Percentiles rank a stretch among this genome's conserved stretches.
Evolutionary conservation across 306 rosid genomes (phyloP).

Genomic region (Malus asiatica): DNA sequence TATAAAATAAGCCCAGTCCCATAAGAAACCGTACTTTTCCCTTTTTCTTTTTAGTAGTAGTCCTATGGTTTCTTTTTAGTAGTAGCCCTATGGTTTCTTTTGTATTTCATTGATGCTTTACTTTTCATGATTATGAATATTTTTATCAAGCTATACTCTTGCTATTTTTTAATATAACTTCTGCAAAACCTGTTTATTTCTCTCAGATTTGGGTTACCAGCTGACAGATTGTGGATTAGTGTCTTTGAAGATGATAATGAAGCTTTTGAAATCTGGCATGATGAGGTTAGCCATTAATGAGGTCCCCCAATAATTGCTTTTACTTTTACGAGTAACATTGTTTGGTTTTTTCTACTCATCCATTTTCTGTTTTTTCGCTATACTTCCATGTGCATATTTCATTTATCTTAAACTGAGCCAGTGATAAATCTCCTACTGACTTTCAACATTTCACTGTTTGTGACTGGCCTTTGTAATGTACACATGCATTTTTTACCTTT

Average conservation of each 20-base stretch:
- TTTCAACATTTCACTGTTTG: background rate
- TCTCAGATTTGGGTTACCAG: constrained; percentile 65
- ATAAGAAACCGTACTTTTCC: background rate
- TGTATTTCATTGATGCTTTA: background rate
- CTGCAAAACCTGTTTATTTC: constrained; percentile 12
- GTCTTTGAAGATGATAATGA: constrained; percentile 77
- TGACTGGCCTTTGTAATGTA: background rate
- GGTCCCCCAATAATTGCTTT: constrained; percentile 7
- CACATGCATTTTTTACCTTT: background rate
- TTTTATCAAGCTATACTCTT: background rate
- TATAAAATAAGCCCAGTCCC: background rate
- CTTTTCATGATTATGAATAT: background rate
- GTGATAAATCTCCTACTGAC: background rate
- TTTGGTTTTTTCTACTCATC: background rate
- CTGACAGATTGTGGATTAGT: constrained; percentile 75
- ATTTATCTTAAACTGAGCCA: background rate
- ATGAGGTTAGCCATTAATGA: constrained; percentile 42
- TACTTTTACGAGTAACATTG: background rate
- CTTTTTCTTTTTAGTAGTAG: background rate
- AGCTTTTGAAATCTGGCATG: constrained; percentile 68
- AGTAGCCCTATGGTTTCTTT: background rate
- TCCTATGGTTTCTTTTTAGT: background rate
- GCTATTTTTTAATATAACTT: background rate
- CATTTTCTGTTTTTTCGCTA: background rate
- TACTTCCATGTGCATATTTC: background rate